Evolutionary conservation across 2,329 filamentous ascomycete genomes (phyloP).

Genomic region (Eutypella sp.): DNA sequence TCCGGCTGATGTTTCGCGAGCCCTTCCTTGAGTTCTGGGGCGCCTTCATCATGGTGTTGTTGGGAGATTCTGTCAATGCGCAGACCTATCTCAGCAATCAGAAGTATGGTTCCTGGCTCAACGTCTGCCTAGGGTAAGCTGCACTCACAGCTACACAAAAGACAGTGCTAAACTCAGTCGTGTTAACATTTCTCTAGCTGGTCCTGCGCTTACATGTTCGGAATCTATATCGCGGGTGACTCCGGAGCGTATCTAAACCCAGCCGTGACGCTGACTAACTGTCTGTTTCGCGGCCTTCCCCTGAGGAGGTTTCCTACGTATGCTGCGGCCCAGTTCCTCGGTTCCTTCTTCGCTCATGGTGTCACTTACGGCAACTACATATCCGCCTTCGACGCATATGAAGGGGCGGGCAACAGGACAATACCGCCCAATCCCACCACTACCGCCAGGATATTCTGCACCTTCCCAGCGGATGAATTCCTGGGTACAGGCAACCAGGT

Average conservation of each 20-base stretch:
- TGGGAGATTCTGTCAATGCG: conserved; percentile 67
- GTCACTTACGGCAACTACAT: conserved; percentile 67
- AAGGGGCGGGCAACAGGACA: conserved; percentile 55
- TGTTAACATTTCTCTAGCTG: conserved; percentile 24
- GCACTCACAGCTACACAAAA: not conserved
- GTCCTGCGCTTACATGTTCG: conserved; percentile 59
- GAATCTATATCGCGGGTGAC: conserved; percentile 61
- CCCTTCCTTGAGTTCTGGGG: conserved; percentile 64
- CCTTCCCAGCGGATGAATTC: conserved; percentile 63
- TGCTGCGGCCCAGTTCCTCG: conserved; percentile 59
- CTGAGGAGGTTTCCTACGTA: conserved; percentile 69
- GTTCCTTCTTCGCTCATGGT: conserved; percentile 52
- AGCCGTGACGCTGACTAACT: conserved; percentile 66
- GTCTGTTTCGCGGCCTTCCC: conserved; percentile 62
- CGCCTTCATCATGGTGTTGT: conserved; percentile 62
- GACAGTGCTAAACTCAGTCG: not conserved
- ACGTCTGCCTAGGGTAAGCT: conserved; percentile 46
- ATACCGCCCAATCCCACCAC: conserved; percentile 53
- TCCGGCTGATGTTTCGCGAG: conserved; percentile 49
- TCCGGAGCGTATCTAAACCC: conserved; percentile 66
- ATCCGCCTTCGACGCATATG: conserved; percentile 63
- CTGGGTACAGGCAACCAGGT: conserved; percentile 63
- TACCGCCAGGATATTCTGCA: conserved; percentile 68
- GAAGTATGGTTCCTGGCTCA: conserved; percentile 44
- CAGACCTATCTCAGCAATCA: conserved; percentile 57